These are phyloP conservation scores for Amphibolis antarctica DNA, from an alignment of 106 monocot genomes.

Conservation along the genomic window DNA sequence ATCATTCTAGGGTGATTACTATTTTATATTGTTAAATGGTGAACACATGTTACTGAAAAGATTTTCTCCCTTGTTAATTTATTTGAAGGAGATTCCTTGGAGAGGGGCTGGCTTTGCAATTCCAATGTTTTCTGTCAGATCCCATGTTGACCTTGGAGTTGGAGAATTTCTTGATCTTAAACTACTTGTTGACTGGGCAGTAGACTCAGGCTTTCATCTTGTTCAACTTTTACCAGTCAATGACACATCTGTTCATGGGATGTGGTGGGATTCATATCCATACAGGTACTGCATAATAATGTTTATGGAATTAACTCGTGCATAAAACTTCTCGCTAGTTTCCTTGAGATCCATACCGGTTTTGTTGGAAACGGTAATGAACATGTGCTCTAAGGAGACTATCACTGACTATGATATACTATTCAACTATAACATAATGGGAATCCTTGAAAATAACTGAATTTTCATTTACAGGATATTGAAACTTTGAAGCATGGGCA, in stretches of 20 bases:
- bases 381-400: no score
- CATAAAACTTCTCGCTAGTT: no score
- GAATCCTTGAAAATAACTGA: no score
- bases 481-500: no score
- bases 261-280: constrained; percentile 99
- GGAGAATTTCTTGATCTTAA: constrained; percentile 94
- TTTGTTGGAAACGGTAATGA: no score
- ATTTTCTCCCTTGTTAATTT: background rate
- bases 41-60: background rate
- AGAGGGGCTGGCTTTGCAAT: constrained; percentile 89
- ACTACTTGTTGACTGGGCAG: constrained; percentile 84
- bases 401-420: no score
- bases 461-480: no score
- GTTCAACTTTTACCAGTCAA: constrained; percentile 90
- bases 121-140: constrained; percentile 86
- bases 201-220: constrained; percentile 77
- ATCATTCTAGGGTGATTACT: no score
- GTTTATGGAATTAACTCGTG: no score
- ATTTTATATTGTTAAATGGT: background rate
- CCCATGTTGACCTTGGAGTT: constrained; percentile 63
- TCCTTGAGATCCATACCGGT: no score
- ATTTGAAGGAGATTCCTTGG: constrained; percentile 57
- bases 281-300: constrained; percentile 84
- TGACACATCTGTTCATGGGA: constrained; percentile 84
- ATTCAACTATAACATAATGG: no score